phyloP scores from a whole-genome alignment of 2,329 filamentous ascomycete species.

The Exophiala spinifera region DNA sequence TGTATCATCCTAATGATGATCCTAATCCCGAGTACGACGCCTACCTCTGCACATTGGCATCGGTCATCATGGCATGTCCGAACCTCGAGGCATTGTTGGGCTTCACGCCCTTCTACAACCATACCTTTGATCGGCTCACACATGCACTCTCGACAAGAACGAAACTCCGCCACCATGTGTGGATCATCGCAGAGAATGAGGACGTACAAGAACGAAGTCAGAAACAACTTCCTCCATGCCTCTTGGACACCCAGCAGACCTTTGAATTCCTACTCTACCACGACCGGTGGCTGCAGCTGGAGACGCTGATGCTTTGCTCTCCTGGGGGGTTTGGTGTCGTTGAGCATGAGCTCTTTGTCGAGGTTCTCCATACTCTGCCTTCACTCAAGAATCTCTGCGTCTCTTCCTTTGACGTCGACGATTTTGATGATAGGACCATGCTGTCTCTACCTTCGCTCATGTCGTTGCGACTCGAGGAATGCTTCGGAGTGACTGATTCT shows the following conservation, averaged over 20 bases:
- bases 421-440: constrained; percentile 56
- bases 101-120: constrained; percentile 52
- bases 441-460: constrained; percentile 50
- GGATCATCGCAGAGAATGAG: constrained; percentile 51
- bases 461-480: constrained; percentile 54
- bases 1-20: constrained; percentile 34
- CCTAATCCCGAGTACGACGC: constrained; percentile 45
- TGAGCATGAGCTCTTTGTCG: constrained; percentile 55
- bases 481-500: constrained; percentile 55
- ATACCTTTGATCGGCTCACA: constrained; percentile 54
- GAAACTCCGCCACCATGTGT: constrained; percentile 54
- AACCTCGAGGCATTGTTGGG: constrained; percentile 55
- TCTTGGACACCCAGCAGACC: constrained; percentile 50
- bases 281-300: constrained; percentile 49
- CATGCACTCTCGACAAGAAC: constrained; percentile 55
- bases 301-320: constrained; percentile 54
- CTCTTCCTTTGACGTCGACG: constrained; percentile 51
- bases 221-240: constrained; percentile 38
- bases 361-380: constrained; percentile 53
- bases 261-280: constrained; percentile 55
- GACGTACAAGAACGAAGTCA: constrained; percentile 39
- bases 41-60: constrained; percentile 52
- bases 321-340: constrained; percentile 43
- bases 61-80: constrained; percentile 58
- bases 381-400: constrained; percentile 53